Base-by-base conservation (phyloP, 75 land plant genomes). In the Selaginella tamariscina region DNA sequence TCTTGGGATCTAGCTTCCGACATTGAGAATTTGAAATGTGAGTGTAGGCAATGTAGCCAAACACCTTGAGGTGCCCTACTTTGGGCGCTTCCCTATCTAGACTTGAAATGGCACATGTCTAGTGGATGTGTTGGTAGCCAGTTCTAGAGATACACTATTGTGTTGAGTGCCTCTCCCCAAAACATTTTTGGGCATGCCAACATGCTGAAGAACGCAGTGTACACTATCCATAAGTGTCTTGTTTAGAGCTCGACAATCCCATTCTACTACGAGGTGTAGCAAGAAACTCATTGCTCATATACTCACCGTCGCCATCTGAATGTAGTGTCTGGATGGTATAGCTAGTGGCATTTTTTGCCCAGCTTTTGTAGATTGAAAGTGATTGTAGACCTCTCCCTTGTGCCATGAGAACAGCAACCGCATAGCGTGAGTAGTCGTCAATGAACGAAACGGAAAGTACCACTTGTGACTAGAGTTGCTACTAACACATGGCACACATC, bases 91-190 rank as follows among this genome's bases (percentile, higher is more conserved):
- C 49, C 49, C 49, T 5, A 15, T 39, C 49, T 15, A 39, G 5
- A 39, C 49, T 39, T 39, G 49, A 39, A 39, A 39, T 15, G 49
- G 49, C 49, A 39, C 49, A 5, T 39, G 49, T 39, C 49, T 15
- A 5, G 49, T 39, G 49, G 49, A 39, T 15, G 49, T 15, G 49
- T 39, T 39, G 49, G 49, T 15, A 39, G 49, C 49, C 49, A 15
- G 49, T 39, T 39, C 49, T 15, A 15, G 49, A 39, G 49, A 15
- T 39, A 39, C 49, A 39, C 49, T 39, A 15, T 15, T 39, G 49
- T 39, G 49, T 39, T 39, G 49, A 39, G 49, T 39, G 49, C 49
- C 49, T 39, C 49, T 39, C 49, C 49, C 49, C 49, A 39, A 39
- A 39, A 39, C 49, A 39, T 15, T 15, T 39, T 39, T 5, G 49